A percentile compares a stretch with the other conserved stretches of the same genome.
These are phyloP conservation scores for Licmophora abbreviata DNA, from an alignment of 108 stramenopile species.

Conservation along the genomic window DNA sequence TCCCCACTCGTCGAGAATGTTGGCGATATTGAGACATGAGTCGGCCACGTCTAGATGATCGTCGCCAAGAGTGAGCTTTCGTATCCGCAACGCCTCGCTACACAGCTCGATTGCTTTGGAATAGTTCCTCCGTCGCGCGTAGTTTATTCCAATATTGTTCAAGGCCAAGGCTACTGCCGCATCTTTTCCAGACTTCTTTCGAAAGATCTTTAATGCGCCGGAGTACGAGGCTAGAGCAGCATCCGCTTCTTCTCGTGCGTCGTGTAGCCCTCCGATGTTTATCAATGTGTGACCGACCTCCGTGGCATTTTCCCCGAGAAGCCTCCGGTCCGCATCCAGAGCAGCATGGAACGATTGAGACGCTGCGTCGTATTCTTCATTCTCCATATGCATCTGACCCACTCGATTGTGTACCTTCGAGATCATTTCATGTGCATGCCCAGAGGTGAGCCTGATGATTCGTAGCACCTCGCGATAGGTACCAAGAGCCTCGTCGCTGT, in stretches of 20 bases:
- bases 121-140: slow-evolving; percentile 27
- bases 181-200: slow-evolving; percentile 14
- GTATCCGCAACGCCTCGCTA: slow-evolving; percentile 34
- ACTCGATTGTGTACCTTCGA: slow-evolving; percentile 14
- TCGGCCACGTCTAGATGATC: slow-evolving; percentile 34
- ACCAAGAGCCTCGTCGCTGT: slow-evolving; percentile 25
- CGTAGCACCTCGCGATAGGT: slow-evolving; percentile 24
- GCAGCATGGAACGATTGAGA: slow-evolving; percentile 20
- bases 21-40: slow-evolving; percentile 37
- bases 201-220: slow-evolving; percentile 27
- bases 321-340: slow-evolving; percentile 16
- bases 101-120: slow-evolving; percentile 34
- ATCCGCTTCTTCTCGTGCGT: slow-evolving; percentile 21
- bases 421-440: slow-evolving; percentile 9
- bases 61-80: slow-evolving; percentile 20
- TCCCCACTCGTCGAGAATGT: slow-evolving; percentile 32
- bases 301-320: slow-evolving; percentile 16
- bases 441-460: slow-evolving; percentile 13
- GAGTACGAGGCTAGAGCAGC: slow-evolving; percentile 24
- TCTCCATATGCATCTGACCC: slow-evolving; percentile 19
- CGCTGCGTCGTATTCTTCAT: slow-evolving; percentile 24
- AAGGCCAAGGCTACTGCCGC: slow-evolving; percentile 16
- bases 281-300: slow-evolving; percentile 24
- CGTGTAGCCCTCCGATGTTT: slow-evolving; percentile 21
- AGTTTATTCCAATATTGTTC: slow-evolving; percentile 20